Conservation (phyloP, 2,329 filamentous ascomycete species). For the Trichophyton simii region DNA sequence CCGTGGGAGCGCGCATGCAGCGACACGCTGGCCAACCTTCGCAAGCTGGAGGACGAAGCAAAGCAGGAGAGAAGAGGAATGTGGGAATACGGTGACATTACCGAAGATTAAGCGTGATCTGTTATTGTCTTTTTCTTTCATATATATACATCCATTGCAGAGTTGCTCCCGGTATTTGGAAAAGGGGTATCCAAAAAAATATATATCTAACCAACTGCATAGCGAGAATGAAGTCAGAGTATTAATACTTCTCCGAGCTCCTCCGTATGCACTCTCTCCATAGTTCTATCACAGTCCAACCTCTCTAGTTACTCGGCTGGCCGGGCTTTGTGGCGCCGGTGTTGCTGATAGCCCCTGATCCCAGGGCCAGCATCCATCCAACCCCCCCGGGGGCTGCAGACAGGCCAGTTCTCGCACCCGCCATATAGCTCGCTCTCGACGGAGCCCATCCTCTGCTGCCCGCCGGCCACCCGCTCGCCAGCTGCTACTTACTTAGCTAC, state of each 20-base stretch:
- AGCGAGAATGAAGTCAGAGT: not conserved
- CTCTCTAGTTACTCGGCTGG: not conserved
- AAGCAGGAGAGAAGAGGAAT: slow-evolving; percentile 73
- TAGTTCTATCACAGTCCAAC: not conserved
- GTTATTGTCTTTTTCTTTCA: not conserved
- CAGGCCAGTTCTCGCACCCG: no score
- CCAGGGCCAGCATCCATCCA: not conserved
- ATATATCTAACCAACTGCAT: not conserved
- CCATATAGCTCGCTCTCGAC: no score
- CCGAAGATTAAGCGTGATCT: slow-evolving; percentile 54
- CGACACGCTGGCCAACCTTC: slow-evolving; percentile 58
- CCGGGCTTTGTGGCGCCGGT: not conserved
- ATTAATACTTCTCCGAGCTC: not conserved
- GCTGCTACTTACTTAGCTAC: no score
- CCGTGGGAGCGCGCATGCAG: slow-evolving; percentile 72
- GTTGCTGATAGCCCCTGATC: not conserved
- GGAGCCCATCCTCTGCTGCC: no score
- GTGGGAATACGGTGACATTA: slow-evolving; percentile 98
- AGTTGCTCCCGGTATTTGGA: not conserved
- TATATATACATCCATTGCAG: not conserved
- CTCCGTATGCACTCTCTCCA: not conserved
- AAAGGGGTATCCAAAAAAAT: not conserved
- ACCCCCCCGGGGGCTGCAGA: not conserved
- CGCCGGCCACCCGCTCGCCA: no score
- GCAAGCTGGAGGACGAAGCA: slow-evolving; percentile 61